A percentile compares a stretch with the other conserved stretches of the same genome.
Conservation (phyloP, 495 filamentous ascomycete species). For the Hypoxylon crocopeplum region DNA sequence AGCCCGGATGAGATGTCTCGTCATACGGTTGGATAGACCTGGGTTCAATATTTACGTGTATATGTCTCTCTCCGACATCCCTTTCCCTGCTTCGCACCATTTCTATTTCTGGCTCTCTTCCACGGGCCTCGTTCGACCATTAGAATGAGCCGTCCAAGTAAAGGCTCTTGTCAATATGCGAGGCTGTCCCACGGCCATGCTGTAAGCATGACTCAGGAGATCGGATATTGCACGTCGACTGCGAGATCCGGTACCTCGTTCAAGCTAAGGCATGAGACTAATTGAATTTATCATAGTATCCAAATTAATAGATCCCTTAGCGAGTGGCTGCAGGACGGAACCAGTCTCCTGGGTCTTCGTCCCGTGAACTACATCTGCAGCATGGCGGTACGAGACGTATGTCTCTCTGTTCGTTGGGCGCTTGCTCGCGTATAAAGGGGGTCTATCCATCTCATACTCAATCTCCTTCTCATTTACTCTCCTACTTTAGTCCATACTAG, state of each 20-base stretch:
- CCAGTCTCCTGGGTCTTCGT: slow-evolving; percentile 26
- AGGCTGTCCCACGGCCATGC: slow-evolving; percentile 14
- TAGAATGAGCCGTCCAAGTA: not conserved
- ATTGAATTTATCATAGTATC: not conserved
- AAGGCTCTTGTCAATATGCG: slow-evolving; percentile 26
- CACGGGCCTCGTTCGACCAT: not conserved
- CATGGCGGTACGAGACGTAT: not conserved
- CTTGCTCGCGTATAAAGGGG: slow-evolving; percentile 1
- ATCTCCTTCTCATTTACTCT: not conserved
- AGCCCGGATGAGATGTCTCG: slow-evolving; percentile 26
- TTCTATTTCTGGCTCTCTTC: slow-evolving; percentile 28
- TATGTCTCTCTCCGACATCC: slow-evolving; percentile 27
- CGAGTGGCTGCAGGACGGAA: slow-evolving; percentile 22
- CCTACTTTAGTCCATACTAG: not conserved
- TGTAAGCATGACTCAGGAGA: slow-evolving; percentile 21
- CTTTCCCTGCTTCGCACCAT: slow-evolving; percentile 12
- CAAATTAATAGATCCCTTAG: not conserved
- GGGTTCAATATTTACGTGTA: slow-evolving; percentile 30
- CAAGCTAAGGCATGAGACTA: slow-evolving; percentile 7
- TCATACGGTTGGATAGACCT: slow-evolving; percentile 20
- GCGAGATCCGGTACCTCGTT: slow-evolving; percentile 20
- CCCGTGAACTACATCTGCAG: slow-evolving; percentile 9
- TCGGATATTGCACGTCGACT: slow-evolving; percentile 21
- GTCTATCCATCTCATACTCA: not conserved
- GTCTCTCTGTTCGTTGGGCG: not conserved